Percentiles rank a stretch among this genome's conserved stretches.
These are phyloP conservation scores for Aspergillus sp. DNA, from an alignment of 2,329 filamentous ascomycete genomes.

Conservation along the genomic window DNA sequence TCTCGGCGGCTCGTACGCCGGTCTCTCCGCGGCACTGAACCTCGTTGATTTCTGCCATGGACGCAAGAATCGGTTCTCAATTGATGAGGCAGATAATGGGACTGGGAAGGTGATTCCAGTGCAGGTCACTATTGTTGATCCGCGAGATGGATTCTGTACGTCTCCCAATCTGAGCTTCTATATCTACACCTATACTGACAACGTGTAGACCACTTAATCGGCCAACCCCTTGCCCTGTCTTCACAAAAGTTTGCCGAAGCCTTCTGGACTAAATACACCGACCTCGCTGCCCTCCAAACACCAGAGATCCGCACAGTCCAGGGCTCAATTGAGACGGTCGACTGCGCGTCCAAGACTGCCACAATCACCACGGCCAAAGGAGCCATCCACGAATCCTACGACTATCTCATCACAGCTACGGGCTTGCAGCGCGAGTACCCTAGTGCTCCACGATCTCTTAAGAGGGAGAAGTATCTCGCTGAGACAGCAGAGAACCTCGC, in stretches of 20 bases:
- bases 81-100: conserved; percentile 2
- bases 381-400: conserved; percentile 57
- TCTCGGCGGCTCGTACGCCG: conserved; percentile 73
- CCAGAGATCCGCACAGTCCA: conserved; percentile 68
- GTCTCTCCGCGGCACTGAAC: conserved; percentile 68
- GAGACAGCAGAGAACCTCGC: conserved; percentile 29
- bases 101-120: conserved; percentile 53
- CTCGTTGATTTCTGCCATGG: conserved; percentile 68
- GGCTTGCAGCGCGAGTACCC: conserved; percentile 73
- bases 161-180: background rate
- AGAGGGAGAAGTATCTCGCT: conserved; percentile 30
- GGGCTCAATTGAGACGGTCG: conserved; percentile 65
- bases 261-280: conserved; percentile 71
- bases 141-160: conserved; percentile 80
- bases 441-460: conserved; percentile 69
- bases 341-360: conserved; percentile 64
- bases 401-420: conserved; percentile 75
- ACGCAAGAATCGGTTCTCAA: conserved; percentile 8
- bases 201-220: conserved; percentile 71
- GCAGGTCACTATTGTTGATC: conserved; percentile 75
- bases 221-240: conserved; percentile 72
- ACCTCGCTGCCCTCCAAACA: conserved; percentile 68
- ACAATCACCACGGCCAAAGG: conserved; percentile 56
- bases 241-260: conserved; percentile 66
- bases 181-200: background rate